These are phyloP conservation scores for Phytophthora chlamydospora DNA, from an alignment of 352 stramenopile genomes.

Conservation along the genomic window DNA sequence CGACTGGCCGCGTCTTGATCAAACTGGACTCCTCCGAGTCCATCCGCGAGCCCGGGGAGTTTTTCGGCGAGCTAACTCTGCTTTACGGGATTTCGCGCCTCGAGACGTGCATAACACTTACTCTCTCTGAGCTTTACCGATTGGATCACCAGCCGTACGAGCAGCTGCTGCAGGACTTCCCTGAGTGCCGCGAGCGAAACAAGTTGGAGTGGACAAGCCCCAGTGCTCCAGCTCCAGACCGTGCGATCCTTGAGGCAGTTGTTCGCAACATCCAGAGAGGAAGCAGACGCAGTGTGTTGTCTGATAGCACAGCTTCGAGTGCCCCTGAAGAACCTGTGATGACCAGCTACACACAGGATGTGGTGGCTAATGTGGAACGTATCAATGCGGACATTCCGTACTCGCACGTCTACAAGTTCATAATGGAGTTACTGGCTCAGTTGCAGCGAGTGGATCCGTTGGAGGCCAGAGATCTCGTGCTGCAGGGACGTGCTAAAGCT, in stretches of 20 bases:
- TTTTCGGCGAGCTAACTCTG: constrained; percentile 66
- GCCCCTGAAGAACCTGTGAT: constrained; percentile 9
- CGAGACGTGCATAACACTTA: constrained; percentile 71
- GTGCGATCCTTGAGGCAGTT: constrained; percentile 19
- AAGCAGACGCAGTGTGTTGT: background rate
- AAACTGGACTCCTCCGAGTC: constrained; percentile 58
- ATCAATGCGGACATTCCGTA: constrained; percentile 55
- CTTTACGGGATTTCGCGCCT: constrained; percentile 66
- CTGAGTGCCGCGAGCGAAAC: constrained; percentile 55
- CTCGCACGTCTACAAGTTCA: constrained; percentile 60
- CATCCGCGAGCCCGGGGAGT: constrained; percentile 64
- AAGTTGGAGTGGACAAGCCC: constrained; percentile 54
- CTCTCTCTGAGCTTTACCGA: constrained; percentile 69
- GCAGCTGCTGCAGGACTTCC: constrained; percentile 66
- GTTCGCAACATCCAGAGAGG: constrained; percentile 18
- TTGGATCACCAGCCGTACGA: constrained; percentile 71
- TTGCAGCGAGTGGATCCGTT: constrained; percentile 50
- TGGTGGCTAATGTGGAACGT: constrained; percentile 30
- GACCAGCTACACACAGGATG: constrained; percentile 11
- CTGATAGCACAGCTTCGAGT: background rate
- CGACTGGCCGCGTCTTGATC: constrained; percentile 63
- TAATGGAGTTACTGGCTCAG: constrained; percentile 59
- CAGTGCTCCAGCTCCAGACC: constrained; percentile 21
- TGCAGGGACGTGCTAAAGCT: constrained; percentile 36
- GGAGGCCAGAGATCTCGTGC: constrained; percentile 62